Conservation (phyloP, 345 rosid species). For the Murraya koenigii region DNA sequence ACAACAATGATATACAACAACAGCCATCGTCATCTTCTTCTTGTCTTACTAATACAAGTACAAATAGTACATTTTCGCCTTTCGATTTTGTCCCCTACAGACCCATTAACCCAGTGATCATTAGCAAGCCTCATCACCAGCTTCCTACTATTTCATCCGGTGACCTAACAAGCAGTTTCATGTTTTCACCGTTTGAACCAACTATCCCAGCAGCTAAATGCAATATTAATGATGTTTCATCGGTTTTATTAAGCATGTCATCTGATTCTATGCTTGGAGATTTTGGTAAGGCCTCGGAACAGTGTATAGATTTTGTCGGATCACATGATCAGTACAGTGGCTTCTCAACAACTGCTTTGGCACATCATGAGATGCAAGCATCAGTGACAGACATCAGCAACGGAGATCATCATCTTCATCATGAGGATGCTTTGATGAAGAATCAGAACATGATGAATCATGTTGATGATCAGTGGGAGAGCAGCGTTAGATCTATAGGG, state of each 20-base stretch:
- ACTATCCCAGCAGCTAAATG: slow-evolving; percentile 24
- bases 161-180: slow-evolving; percentile 33
- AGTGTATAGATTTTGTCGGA: slow-evolving; percentile 18
- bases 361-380: slow-evolving; percentile 23
- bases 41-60: background rate
- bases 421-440: slow-evolving; percentile 13
- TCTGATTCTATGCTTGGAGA: slow-evolving; percentile 47
- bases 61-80: slow-evolving; percentile 27
- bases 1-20: slow-evolving; percentile 27
- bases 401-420: background rate
- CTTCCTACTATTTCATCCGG: slow-evolving; percentile 33
- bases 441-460: slow-evolving; percentile 5
- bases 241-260: slow-evolving; percentile 52
- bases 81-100: slow-evolving; percentile 38
- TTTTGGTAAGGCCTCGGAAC: slow-evolving; percentile 8
- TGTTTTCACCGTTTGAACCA: slow-evolving; percentile 43
- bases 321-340: slow-evolving; percentile 32
- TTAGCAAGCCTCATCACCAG: slow-evolving; percentile 15
- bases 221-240: slow-evolving; percentile 32
- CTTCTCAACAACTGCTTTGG: slow-evolving; percentile 11
- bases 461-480: slow-evolving; percentile 28
- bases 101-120: slow-evolving; percentile 19
- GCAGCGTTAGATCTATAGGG: slow-evolving; percentile 15
- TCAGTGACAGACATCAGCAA: background rate
- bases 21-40: background rate